Base-by-base conservation (phyloP, 164 flowering plant species). In the Echeveria elegans region DNA sequence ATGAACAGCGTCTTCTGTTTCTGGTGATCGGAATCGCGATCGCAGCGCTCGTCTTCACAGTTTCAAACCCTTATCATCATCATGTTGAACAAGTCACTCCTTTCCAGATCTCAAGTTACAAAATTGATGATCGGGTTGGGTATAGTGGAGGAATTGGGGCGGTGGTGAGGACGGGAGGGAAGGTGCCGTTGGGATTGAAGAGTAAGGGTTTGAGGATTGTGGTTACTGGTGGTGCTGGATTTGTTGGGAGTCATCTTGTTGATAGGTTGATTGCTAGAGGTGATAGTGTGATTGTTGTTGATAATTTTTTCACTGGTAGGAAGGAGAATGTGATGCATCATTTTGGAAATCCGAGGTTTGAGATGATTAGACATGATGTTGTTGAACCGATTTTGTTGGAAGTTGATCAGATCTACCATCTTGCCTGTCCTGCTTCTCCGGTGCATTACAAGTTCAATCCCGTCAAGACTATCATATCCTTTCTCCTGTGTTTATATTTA, bases 331-430 rank as follows among this genome's bases (percentile, higher is more conserved):
- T 91, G 64, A 82, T 85, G 85, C 93, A 91, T 74, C 97, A 91
- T 71, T 85, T 91, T 32, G 85, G 90, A 21, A 89, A 91, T 77
- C 92, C 97, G 0, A 81, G 86, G 52, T 91, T 91, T 76, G 97
- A 91, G 80, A 77, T 91, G 23, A 91, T 91, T 64, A 74, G 96
- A 4, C 97, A 91, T 76, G 97, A 91, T 73, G 97, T 91, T 36
- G 97, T 91, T 6, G 97, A 91, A 73, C 93, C 93, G 0, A 71
- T 91, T 21, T 71, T 91, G 45, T 70, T 91, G 29, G 97, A 91
- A 77, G 97, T 91, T 28, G 97, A 91, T 72, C 96, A 91, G 92
- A 88, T 88, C 88, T 88, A 87, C 73, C 97, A 91, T 60, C 82
- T 91, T 3, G 97, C 97, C 4, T 91, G 97, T 70, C 97, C 97